These are phyloP conservation scores for Rhizophora mangle DNA, from an alignment of 345 rosid species.

Conservation along the genomic window DNA sequence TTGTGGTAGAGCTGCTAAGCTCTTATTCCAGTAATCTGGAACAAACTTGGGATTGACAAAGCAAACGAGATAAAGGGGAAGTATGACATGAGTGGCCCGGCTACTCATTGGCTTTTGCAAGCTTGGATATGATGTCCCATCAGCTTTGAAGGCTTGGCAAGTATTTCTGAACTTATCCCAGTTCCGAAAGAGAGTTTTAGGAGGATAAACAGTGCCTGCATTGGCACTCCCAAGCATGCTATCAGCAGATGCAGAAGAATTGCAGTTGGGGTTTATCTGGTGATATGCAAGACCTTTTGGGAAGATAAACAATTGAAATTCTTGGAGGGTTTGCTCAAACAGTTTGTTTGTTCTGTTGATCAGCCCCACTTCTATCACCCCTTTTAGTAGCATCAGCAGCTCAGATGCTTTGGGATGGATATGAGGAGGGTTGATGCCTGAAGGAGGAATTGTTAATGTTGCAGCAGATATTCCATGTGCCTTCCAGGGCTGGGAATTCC, in stretches of 20 bases:
- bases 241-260: slow-evolving; percentile 14
- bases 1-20: too few relatives aligned
- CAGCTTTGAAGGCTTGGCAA: slow-evolving; percentile 28
- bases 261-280: slow-evolving; percentile 14
- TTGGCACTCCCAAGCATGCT: slow-evolving; percentile 22
- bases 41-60: too few relatives aligned
- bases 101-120: slow-evolving; percentile 19
- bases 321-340: slow-evolving; percentile 19
- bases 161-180: slow-evolving; percentile 19
- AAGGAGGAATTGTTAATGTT: slow-evolving; percentile 18
- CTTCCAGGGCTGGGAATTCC: slow-evolving; percentile 23
- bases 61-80: too few relatives aligned
- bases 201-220: slow-evolving; percentile 22
- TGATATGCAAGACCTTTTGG: slow-evolving; percentile 36
- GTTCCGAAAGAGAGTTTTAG: slow-evolving; percentile 18
- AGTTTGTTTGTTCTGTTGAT: slow-evolving; percentile 19
- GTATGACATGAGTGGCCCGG: too few relatives aligned
- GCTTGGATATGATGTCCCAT: slow-evolving; percentile 26
- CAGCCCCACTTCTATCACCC: slow-evolving; percentile 15
- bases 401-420: slow-evolving; percentile 26
- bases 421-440: slow-evolving; percentile 24
- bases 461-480: slow-evolving; percentile 23
- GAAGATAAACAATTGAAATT: slow-evolving; percentile 26
- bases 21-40: too few relatives aligned
- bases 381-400: slow-evolving; percentile 12